Percentiles rank a stretch among this genome's conserved stretches.
phyloP scores from a whole-genome alignment of 2,329 filamentous ascomycete species.

The Aspergillus alliaceus region DNA sequence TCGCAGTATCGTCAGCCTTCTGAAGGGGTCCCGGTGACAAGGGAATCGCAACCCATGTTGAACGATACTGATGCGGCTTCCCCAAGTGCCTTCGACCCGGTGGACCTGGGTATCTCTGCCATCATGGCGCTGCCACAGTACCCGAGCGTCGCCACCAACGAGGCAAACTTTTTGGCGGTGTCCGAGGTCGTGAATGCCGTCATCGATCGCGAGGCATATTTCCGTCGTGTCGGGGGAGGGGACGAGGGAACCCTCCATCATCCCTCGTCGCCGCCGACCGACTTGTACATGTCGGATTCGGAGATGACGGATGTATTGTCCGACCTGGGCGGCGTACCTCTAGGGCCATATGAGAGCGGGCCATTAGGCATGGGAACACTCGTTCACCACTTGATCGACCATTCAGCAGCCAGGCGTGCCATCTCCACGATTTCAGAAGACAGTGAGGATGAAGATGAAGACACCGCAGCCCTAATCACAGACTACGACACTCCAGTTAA shows the following conservation, averaged over 20 bases:
- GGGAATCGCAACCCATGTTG: not conserved
- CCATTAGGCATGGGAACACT: slow-evolving; percentile 19
- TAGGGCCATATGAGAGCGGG: slow-evolving; percentile 14
- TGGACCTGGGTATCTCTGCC: slow-evolving; percentile 26
- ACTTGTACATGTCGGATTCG: slow-evolving; percentile 24
- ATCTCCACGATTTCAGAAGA: slow-evolving; percentile 22
- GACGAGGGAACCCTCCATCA: not conserved
- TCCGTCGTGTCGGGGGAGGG: not conserved
- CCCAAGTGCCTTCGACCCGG: slow-evolving; percentile 5
- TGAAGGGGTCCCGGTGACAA: not conserved
- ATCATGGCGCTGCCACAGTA: slow-evolving; percentile 31
- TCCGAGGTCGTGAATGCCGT: slow-evolving; percentile 32
- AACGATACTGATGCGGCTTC: not conserved
- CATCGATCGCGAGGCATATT: slow-evolving; percentile 13
- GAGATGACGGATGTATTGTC: slow-evolving; percentile 24
- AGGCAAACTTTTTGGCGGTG: slow-evolving; percentile 19
- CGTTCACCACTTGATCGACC: slow-evolving; percentile 20
- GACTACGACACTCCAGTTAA: slow-evolving; percentile 24
- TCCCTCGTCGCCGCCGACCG: slow-evolving; percentile 15
- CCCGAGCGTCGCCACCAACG: slow-evolving; percentile 21
- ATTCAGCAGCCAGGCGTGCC: slow-evolving; percentile 13
- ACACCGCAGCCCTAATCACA: slow-evolving; percentile 22
- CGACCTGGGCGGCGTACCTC: slow-evolving; percentile 22
- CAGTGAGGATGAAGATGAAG: slow-evolving; percentile 16
- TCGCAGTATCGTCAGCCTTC: slow-evolving; percentile 6